Base-by-base conservation (phyloP, 805 yeast species). In the Scheffersomyces amazonensis region DNA sequence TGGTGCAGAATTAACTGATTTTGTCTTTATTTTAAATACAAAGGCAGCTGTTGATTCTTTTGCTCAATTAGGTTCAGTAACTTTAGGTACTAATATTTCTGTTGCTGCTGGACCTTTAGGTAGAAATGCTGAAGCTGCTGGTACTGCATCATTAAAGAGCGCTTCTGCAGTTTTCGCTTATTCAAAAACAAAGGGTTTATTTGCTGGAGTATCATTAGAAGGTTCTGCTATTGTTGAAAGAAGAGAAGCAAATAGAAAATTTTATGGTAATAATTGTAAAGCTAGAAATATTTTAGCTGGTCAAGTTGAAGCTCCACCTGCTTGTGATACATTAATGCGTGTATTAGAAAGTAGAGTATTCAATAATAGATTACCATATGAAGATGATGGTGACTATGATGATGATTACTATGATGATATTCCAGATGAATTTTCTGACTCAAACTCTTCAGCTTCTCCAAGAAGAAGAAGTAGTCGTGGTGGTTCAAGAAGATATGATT, bases 41-140 rank as follows among this genome's bases (percentile, higher is more conserved):
- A 73, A 78, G 36, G 78, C 89, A 2, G 98, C 99, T 2, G 99
- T 91, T 33, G 87, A 85, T 45, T 81, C 96, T 9, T 91, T 91
- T 64, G 88, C 97, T 11, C 96, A 89, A 59, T 78, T 83, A 47
- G 99, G 99, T 3, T 87, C 96, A 13, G 80, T 91, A 42, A 93
- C 98, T 2, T 72, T 91, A 35, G 99, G 99, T 52, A 96, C 97
- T 46, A 91, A 91, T 54, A 75, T 91, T 19, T 88, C 96, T 15
- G 83, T 91, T 24, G 96, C 99, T 11, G 98, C 97, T 1, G 99
- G 99, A 31, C 98, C 98, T 1, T 68, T 93, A 48, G 99, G 99
- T 39, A 80, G 99, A 65, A 89, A 87, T 52, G 99, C 97, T 3
- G 99, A 91, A 64, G 97, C 96, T 34, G 96, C 95, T 13, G 98